Evolutionary conservation across 2,329 filamentous ascomycete genomes (phyloP).

Genomic region (Colletotrichum sp.): DNA sequence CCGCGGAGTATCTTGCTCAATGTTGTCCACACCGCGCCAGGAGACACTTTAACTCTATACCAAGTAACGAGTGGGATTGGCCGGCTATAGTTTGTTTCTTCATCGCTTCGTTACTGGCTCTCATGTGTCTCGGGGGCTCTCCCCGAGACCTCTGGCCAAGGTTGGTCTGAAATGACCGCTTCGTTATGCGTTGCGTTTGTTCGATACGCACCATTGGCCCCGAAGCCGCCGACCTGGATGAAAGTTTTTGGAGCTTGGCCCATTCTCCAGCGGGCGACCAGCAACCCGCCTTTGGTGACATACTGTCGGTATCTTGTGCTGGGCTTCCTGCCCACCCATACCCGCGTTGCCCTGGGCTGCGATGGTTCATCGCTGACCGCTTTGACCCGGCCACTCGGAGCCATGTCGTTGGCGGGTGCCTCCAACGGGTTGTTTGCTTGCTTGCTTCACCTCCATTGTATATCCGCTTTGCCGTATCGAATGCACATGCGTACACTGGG

Average conservation of each 20-base stretch:
- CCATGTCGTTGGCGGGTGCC: neutral
- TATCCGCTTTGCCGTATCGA: neutral
- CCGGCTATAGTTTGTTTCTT: neutral
- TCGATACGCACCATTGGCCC: neutral
- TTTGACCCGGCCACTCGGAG: neutral
- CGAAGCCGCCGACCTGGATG: neutral
- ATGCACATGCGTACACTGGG: neutral
- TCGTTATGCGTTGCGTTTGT: slow-evolving; percentile 1
- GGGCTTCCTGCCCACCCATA: neutral
- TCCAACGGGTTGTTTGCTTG: neutral
- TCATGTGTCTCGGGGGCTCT: neutral
- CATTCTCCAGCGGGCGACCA: neutral
- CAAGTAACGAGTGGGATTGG: neutral
- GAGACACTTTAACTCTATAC: neutral
- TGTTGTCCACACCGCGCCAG: neutral
- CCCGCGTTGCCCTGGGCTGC: neutral
- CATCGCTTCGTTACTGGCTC: neutral
- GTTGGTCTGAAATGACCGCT: neutral
- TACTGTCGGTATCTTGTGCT: neutral
- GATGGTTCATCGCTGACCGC: neutral
- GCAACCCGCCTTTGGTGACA: neutral
- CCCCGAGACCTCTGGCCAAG: neutral
- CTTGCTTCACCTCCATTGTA: neutral
- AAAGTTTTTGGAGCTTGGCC: neutral
- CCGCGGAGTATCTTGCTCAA: neutral